Evolutionary conservation across 2,329 filamentous ascomycete species (phyloP), one percentile per base, ranked within the genome.

Genomic region (Paecilomyces formosus): DNA sequence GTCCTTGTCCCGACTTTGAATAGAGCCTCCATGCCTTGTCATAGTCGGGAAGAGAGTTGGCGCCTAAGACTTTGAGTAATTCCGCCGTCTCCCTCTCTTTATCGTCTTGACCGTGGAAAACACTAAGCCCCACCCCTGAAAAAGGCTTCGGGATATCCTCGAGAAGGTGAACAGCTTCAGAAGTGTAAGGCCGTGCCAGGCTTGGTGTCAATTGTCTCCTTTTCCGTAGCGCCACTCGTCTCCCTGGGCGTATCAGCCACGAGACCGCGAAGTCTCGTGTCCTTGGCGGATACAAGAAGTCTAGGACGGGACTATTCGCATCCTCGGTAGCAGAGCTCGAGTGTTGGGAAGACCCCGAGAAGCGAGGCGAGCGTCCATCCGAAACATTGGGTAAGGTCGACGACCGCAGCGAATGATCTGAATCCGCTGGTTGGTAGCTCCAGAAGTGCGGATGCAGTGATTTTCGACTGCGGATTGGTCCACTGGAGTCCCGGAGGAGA

Each of bases 11-110:
- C 45, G 68, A 68, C 18, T 63, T 62, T 26, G 64, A 57, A 63
- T 75, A 81, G 53, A 76, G 68, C 28, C 70, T 65, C 78, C 78
- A 81, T 12, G 71, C 75, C 63, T 73, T 70, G 57, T 78, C 74
- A 55, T 69, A 71, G 24, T 71, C 62, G 12, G 31, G 57, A 15
- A 45, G 52, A 3, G 61, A 56, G 26, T 61, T 49, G 15, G 61
- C 52, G 24, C 54, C 54, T 50, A 70, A 33, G n/a, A 71, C 56
- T 12, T 55, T 56, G 6, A 35, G 13, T 6, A 72, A 64, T 12
- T 62, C 53, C 35, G 55, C 54, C 55, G 60, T 64, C 31, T 67
- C 63, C 28, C 64, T 39, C 18, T 60, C 59, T 21, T 57, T 51
- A 53, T 61, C 60, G n/a, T 45, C 50, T 15, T 59, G 54, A 13